A percentile compares a stretch with the other conserved stretches of the same genome.
These are phyloP conservation scores for Leccinellum albellum DNA, from an alignment of 768 basidiomycete genomes.

Conservation along the genomic window DNA sequence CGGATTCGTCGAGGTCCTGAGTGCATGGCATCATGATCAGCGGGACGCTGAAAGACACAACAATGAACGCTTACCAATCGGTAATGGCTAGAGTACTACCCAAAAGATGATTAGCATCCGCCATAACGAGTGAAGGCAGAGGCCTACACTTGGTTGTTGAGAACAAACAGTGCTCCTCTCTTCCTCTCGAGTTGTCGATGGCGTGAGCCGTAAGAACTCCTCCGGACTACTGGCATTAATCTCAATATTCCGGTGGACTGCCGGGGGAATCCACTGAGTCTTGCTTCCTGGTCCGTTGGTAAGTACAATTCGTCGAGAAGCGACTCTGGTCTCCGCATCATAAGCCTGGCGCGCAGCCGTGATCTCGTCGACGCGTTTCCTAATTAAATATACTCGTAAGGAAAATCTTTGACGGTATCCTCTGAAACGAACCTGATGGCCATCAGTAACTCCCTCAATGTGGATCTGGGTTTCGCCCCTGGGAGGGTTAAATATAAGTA, in stretches of 20 bases:
- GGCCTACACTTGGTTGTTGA: slow-evolving; percentile 20
- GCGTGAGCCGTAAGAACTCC: background rate
- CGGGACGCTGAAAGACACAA: background rate
- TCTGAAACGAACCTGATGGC: slow-evolving; percentile 21
- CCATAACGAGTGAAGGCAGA: background rate
- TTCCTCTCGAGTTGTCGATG: background rate
- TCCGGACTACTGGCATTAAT: slow-evolving; percentile 7
- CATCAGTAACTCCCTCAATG: slow-evolving; percentile 18
- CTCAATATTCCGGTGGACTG: slow-evolving; percentile 12
- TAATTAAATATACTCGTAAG: background rate
- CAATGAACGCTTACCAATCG: slow-evolving; percentile 16
- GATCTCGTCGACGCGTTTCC: slow-evolving; percentile 15
- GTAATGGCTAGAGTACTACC: slow-evolving; percentile 24
- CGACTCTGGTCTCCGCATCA: background rate
- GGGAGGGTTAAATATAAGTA: background rate
- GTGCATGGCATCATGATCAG: background rate
- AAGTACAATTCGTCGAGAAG: slow-evolving; percentile 16
- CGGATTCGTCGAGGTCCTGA: slow-evolving; percentile 21
- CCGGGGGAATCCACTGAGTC: slow-evolving; percentile 2
- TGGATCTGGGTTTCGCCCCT: slow-evolving; percentile 23
- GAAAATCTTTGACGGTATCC: background rate
- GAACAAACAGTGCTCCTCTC: slow-evolving; percentile 6
- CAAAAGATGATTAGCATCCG: background rate
- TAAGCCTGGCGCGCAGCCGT: slow-evolving; percentile 14
- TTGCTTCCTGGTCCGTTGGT: background rate